Evolutionary conservation across 1,139 yeast genomes (phyloP), one percentile per base, ranked within the genome.

Genomic region (Pichia sp.): DNA sequence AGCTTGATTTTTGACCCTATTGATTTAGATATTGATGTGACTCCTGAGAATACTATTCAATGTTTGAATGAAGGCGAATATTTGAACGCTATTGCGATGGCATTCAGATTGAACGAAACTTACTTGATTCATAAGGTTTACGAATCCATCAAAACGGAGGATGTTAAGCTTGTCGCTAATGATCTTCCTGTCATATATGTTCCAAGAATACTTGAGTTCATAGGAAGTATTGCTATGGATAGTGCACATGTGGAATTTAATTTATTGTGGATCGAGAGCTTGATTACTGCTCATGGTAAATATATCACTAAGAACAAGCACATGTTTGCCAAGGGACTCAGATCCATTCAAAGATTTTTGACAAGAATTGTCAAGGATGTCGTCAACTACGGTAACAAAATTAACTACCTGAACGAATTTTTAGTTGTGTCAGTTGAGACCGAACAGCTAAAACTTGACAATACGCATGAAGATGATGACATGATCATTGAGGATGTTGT

Each of bases 1-100:
- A 66, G 73, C 13, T 63, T 85, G 32, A 64, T 77, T 31, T 93
- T 91, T 54, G 99, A 91, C 64, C 98, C 99, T 29, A 86, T 85
- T 58, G 97, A 93, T 57, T 70, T 91, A 53, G 98, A 91, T 55
- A 68, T 88, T 33, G 98, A 93, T 52, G 77, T 91, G 27, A 91
- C 98, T 0, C 94, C 96, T 0, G 81, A 75, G 33, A 66, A 83
- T 6, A 81, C 88, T 0, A 41, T 75, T 21, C 81, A 76, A 39
- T 70, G 77, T 11, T 63, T 88, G 35, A 52, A 66, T 14, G 84
- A 80, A 37, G 77, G 75, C 44, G 88, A 87, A 40, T 87, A 76
- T 54, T 63, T 88, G 46, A 74, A 76, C 30, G 94, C 97, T 0
- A 60, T 91, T 41, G 84, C 88, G 19, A 88, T 93, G 96, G 76